A percentile compares a stretch with the other conserved stretches of the same genome.
These are phyloP conservation scores for Fusarium sp. DNA, from an alignment of 2,329 filamentous ascomycete genomes.

Conservation along the genomic window DNA sequence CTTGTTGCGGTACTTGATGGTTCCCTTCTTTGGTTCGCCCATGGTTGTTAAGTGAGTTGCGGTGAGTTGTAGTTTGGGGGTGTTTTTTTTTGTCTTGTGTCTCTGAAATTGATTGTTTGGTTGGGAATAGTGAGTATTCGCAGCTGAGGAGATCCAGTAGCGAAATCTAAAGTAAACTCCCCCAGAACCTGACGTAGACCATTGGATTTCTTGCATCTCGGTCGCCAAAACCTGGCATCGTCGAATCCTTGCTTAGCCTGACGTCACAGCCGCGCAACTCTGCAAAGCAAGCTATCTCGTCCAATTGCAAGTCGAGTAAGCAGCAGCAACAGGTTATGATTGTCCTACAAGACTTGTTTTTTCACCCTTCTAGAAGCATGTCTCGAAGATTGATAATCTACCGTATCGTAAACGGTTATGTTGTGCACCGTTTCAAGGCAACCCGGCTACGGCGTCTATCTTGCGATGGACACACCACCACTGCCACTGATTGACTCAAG, in stretches of 20 bases:
- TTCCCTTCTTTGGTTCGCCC: conserved; percentile 42
- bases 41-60: conserved; percentile 6
- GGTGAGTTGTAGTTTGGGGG: not conserved
- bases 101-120: not conserved
- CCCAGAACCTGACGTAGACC: conserved; percentile 31
- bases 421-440: too few species aligned
- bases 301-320: conserved; percentile 12
- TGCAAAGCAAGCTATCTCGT: conserved; percentile 16
- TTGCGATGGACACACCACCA: conserved; percentile 23
- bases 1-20: conserved; percentile 51
- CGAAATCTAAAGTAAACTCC: not conserved
- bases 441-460: not conserved
- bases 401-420: not conserved
- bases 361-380: not conserved
- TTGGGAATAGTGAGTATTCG: conserved; percentile 2
- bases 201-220: conserved; percentile 21
- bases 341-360: not conserved
- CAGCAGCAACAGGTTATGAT: conserved; percentile 6
- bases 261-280: conserved; percentile 43
- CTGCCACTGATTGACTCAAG: not conserved
- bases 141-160: not conserved
- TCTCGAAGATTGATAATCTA: not conserved
- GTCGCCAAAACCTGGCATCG: conserved; percentile 41
- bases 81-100: not conserved
- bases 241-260: conserved; percentile 41